Percentiles rank a stretch among this genome's conserved stretches.
These are phyloP conservation scores for Lathyrus sativus DNA, from an alignment of 306 rosid species.

Conservation along the genomic window DNA sequence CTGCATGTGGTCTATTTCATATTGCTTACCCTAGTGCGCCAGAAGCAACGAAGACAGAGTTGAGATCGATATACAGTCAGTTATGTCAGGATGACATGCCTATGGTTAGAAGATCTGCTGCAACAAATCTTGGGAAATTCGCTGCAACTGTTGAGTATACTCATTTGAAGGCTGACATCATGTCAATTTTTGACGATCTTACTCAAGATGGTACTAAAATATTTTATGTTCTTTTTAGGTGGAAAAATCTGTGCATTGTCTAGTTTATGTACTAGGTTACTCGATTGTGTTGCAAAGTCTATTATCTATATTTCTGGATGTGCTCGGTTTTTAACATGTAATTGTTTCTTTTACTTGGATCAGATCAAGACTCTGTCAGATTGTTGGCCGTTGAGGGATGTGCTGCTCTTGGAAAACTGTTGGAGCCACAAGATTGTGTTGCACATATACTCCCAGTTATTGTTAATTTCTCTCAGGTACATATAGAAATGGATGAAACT, in stretches of 20 bases:
- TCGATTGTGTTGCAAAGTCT: constrained; percentile 20
- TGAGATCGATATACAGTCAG: constrained; percentile 82
- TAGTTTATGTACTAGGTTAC: background rate
- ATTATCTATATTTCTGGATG: constrained; percentile 22
- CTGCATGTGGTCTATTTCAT: constrained; percentile 94
- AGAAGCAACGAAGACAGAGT: constrained; percentile 72
- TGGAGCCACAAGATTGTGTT: constrained; percentile 95
- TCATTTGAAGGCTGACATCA: constrained; percentile 81
- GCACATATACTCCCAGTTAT: constrained; percentile 92
- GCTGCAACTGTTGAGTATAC: constrained; percentile 93
- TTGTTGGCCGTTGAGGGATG: constrained; percentile 95
- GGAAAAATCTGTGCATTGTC: constrained; percentile 18
- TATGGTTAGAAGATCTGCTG: constrained; percentile 99
- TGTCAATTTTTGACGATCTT: constrained; percentile 92
- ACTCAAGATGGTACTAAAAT: constrained; percentile 78
- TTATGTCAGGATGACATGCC: constrained; percentile 99
- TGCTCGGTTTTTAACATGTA: constrained; percentile 18
- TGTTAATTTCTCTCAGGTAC: constrained; percentile 96
- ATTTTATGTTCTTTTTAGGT: constrained; percentile 20
- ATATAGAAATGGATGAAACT: constrained; percentile 21
- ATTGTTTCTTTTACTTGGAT: constrained; percentile 24
- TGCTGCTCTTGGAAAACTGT: constrained; percentile 92
- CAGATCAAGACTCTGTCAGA: constrained; percentile 98
- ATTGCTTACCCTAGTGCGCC: constrained; percentile 92
- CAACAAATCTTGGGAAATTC: constrained; percentile 91